These are phyloP conservation scores for Coprinellus aureogranulatus DNA, from an alignment of 768 basidiomycete species.

Conservation along the genomic window DNA sequence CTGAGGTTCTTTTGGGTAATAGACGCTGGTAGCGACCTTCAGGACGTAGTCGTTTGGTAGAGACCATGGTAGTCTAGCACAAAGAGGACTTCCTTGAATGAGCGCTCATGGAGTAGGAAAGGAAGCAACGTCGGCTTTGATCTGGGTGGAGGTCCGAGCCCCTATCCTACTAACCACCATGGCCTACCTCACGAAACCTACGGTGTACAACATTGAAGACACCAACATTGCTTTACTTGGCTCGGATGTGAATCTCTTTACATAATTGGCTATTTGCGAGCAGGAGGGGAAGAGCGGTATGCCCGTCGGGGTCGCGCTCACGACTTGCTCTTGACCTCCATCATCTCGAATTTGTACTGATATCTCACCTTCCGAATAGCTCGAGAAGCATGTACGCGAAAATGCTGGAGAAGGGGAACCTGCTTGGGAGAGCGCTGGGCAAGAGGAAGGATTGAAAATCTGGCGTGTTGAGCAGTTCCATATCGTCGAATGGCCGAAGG, in stretches of 20 bases:
- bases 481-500: slow-evolving; percentile 53
- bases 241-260: slow-evolving; percentile 46
- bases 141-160: too few relatives aligned
- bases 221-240: slow-evolving; percentile 63
- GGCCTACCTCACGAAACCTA: slow-evolving; percentile 48
- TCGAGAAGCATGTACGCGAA: slow-evolving; percentile 56
- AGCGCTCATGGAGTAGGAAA: too few relatives aligned
- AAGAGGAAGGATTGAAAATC: slow-evolving; percentile 43
- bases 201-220: slow-evolving; percentile 57
- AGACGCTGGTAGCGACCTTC: too few relatives aligned
- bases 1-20: too few relatives aligned
- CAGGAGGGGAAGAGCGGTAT: too few relatives aligned
- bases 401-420: slow-evolving; percentile 48
- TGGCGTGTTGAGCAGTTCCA: slow-evolving; percentile 61
- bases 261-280: too few relatives aligned
- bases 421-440: slow-evolving; percentile 51
- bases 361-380: slow-evolving; percentile 26
- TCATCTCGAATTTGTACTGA: background rate
- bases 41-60: too few relatives aligned
- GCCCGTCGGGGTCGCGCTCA: too few relatives aligned
- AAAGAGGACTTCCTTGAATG: too few relatives aligned
- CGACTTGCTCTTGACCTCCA: background rate
- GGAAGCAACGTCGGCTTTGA: too few relatives aligned
- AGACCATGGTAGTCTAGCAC: too few relatives aligned
- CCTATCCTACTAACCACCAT: slow-evolving; percentile 10